phyloP scores from a whole-genome alignment of 2,329 filamentous ascomycete genomes.

The Apiospora kogelbergensis region DNA sequence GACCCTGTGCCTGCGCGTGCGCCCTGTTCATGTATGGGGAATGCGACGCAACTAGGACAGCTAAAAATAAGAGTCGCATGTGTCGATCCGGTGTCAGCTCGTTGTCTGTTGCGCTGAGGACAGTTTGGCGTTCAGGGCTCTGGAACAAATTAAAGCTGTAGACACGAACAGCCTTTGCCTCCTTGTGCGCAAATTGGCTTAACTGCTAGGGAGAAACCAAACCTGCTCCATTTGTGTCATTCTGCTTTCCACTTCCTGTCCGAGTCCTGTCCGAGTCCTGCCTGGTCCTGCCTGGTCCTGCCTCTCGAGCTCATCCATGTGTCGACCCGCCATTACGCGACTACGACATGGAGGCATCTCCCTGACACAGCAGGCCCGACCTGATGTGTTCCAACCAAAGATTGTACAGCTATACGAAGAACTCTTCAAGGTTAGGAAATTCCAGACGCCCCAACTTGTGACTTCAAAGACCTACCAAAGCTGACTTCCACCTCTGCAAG shows the following conservation, averaged over 20 bases:
- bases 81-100: constrained; percentile 4
- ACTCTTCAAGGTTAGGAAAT: constrained; percentile 67
- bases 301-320: constrained; percentile 17
- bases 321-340: constrained; percentile 13
- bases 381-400: constrained; percentile 90
- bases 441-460: constrained; percentile 9
- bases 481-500: constrained; percentile 14
- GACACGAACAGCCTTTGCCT: background rate
- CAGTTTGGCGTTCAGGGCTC: constrained; percentile 12
- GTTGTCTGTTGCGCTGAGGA: constrained; percentile 9
- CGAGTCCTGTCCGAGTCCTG: background rate
- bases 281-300: background rate
- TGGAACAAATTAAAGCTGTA: background rate
- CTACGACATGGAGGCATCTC: constrained; percentile 76
- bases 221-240: background rate
- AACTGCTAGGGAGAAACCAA: background rate
- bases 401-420: constrained; percentile 86
- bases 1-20: background rate
- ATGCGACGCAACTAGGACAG: constrained; percentile 5
- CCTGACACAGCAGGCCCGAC: constrained; percentile 86
- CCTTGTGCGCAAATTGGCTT: background rate
- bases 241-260: background rate
- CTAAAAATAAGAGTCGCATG: constrained; percentile 7
- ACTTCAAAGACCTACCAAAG: background rate
- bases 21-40: background rate